These are phyloP conservation scores for Multifurca ochricompacta DNA, from an alignment of 768 basidiomycete genomes.

Conservation along the genomic window DNA sequence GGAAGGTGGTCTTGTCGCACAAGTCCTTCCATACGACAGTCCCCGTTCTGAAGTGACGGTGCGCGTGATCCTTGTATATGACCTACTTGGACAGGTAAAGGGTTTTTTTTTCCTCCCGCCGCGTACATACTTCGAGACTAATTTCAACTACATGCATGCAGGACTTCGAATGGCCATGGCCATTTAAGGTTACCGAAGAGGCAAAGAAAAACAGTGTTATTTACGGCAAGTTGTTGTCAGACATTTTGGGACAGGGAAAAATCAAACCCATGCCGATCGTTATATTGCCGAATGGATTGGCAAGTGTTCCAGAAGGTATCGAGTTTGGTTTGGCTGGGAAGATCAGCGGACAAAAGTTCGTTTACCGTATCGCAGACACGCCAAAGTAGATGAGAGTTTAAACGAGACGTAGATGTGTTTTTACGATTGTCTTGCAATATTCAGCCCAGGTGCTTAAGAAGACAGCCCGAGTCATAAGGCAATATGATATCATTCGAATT, in stretches of 20 bases:
- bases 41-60: no score
- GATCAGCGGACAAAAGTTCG: background rate
- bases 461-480: background rate
- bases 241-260: constrained; percentile 18
- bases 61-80: no score
- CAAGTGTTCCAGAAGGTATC: constrained; percentile 20
- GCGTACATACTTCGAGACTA: no score
- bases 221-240: constrained; percentile 14
- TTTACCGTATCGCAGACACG: background rate
- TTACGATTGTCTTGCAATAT: background rate
- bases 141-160: no score
- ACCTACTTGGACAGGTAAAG: no score
- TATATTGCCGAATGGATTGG: constrained; percentile 24
- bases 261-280: constrained; percentile 24
- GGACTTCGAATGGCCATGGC: constrained; percentile 20
- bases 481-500: background rate
- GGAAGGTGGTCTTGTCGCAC: no score
- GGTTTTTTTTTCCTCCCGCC: no score
- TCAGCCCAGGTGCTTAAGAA: background rate
- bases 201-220: no score
- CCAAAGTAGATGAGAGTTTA: background rate
- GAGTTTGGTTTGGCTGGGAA: background rate
- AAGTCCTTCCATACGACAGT: no score
- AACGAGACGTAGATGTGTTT: no score
- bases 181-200: constrained; percentile 10